A percentile compares a stretch with the other conserved stretches of the same genome.
These are phyloP conservation scores for Polygonum aviculare DNA, from an alignment of 148 eudicot genomes.

Conservation along the genomic window DNA sequence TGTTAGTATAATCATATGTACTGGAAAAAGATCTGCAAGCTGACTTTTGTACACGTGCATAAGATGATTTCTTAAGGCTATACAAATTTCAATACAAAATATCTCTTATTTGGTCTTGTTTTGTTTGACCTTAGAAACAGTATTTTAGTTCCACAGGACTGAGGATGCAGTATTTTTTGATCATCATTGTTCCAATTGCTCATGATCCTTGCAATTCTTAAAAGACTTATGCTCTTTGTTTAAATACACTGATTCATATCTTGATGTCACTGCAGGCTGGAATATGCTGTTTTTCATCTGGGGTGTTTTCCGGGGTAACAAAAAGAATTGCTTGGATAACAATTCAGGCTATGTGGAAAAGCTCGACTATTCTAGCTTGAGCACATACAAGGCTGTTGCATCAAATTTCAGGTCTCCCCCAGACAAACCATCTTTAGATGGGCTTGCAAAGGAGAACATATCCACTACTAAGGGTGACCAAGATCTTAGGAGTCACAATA, in stretches of 20 bases:
- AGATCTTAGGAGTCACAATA: constrained; percentile 10
- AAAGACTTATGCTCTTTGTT: background rate
- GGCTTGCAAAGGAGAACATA: constrained; percentile 24
- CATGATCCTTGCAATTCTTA: background rate
- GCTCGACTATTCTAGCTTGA: constrained; percentile 17
- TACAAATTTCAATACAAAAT: background rate
- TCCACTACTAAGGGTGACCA: constrained; percentile 12
- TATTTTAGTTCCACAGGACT: background rate
- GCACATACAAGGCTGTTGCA: background rate
- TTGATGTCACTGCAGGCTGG: constrained; percentile 59
- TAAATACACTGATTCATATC: background rate
- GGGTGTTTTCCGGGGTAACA: constrained; percentile 82
- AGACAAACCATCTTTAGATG: constrained; percentile 28
- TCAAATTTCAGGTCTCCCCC: constrained; percentile 17
- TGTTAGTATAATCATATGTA: background rate
- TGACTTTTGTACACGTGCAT: background rate
- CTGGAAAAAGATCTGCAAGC: background rate
- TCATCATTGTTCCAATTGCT: background rate
- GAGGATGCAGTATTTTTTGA: background rate
- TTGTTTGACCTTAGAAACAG: background rate
- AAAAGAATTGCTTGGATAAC: constrained; percentile 25
- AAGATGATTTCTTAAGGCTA: background rate
- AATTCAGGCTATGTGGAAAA: constrained; percentile 22
- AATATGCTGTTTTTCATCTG: constrained; percentile 72
- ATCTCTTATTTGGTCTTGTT: background rate